Percentiles rank a stretch among this genome's conserved stretches.
Conservation (phyloP, 2,329 filamentous ascomycete species). For the Hypoxylon sp. region DNA sequence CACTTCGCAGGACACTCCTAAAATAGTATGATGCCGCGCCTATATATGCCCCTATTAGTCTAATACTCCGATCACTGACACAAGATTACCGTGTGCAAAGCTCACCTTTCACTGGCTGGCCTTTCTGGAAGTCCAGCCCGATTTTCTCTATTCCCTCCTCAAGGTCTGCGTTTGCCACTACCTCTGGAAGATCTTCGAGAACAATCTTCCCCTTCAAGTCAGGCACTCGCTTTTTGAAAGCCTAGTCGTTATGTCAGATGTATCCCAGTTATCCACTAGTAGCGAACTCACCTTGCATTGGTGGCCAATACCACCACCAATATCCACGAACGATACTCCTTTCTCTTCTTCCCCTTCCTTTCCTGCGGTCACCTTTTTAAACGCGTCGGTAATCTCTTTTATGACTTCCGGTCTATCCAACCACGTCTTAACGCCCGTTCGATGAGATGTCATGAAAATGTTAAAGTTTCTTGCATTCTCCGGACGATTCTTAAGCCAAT, state of each 20-base stretch:
- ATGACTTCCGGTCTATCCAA: slow-evolving; percentile 28
- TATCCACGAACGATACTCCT: slow-evolving; percentile 38
- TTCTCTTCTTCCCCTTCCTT: slow-evolving; percentile 17
- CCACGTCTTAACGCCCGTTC: slow-evolving; percentile 31
- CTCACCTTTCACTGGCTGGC: slow-evolving; percentile 39
- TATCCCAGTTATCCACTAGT: background rate
- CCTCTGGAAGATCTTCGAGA: slow-evolving; percentile 38
- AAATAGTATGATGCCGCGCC: slow-evolving; percentile 43
- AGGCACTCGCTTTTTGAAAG: slow-evolving; percentile 33
- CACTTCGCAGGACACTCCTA: slow-evolving; percentile 39
- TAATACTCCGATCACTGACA: background rate
- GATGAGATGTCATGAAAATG: slow-evolving; percentile 36
- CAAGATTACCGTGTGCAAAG: background rate
- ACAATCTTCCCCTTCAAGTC: slow-evolving; percentile 28
- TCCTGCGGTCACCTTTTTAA: slow-evolving; percentile 31
- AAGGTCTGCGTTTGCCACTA: slow-evolving; percentile 37
- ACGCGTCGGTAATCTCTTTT: slow-evolving; percentile 26
- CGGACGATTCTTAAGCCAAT: slow-evolving; percentile 38
- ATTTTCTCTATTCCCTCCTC: slow-evolving; percentile 38
- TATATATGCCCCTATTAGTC: slow-evolving; percentile 7
- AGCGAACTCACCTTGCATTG: slow-evolving; percentile 36
- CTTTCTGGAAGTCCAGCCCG: slow-evolving; percentile 31
- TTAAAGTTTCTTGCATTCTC: slow-evolving; percentile 39
- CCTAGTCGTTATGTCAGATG: slow-evolving; percentile 24
- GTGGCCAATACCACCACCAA: slow-evolving; percentile 40